phyloP scores from a whole-genome alignment of 495 filamentous ascomycete species.

The Daldinia concentrica region DNA sequence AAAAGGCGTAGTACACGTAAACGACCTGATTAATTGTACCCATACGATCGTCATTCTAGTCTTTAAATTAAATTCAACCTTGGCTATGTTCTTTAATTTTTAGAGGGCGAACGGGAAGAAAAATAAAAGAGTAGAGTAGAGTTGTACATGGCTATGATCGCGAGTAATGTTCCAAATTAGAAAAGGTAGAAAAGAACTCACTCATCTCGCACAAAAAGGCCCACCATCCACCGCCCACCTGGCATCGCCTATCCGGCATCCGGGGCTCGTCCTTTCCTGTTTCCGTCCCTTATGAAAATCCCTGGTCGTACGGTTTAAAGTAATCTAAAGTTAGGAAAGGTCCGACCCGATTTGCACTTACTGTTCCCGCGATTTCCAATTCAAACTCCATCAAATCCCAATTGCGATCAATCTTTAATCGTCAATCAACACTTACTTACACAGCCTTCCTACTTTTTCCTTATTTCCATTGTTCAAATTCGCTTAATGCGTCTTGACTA shows the following conservation, averaged over 20 bases:
- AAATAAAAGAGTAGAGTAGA: neutral
- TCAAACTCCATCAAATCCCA: neutral
- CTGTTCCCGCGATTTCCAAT: conserved; percentile 16
- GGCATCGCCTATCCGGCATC: neutral
- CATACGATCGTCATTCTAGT: conserved; percentile 26
- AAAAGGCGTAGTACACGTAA: conserved; percentile 36
- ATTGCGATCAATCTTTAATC: neutral
- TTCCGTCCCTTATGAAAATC: conserved; percentile 15
- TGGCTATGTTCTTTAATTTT: neutral
- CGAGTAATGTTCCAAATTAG: neutral
- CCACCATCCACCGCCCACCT: neutral
- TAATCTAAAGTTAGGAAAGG: conserved; percentile 29
- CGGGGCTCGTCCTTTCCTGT: conserved; percentile 3
- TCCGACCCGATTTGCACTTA: conserved; percentile 34
- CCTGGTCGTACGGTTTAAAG: conserved; percentile 3
- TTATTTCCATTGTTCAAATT: neutral
- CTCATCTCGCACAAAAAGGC: neutral
- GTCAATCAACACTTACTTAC: conserved; percentile 4
- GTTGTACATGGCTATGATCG: neutral
- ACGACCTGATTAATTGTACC: conserved; percentile 20
- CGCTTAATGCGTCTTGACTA: conserved; percentile 16
- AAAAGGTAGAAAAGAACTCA: neutral
- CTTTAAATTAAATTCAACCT: conserved; percentile 17
- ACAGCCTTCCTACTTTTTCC: conserved; percentile 1
- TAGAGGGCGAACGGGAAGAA: neutral